Percentiles rank a stretch among this genome's conserved stretches.
Conservation (phyloP, 129 eudicot species). For the Arctium minus region DNA sequence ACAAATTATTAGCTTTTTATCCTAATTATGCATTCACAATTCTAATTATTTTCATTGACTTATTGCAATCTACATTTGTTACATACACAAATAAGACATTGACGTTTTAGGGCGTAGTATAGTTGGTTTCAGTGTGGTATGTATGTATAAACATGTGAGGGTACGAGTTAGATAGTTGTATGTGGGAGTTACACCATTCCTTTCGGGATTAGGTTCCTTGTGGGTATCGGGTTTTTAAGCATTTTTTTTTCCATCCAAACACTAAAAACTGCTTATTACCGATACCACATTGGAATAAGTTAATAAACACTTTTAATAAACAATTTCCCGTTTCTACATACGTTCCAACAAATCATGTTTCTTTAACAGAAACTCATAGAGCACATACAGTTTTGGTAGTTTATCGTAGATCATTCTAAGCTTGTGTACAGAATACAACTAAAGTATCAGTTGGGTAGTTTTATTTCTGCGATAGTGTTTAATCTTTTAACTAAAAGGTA, state of each 20-base stretch:
- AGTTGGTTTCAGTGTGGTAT: not conserved
- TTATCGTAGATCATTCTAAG: not conserved
- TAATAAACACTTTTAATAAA: no score
- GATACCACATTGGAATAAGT: no score
- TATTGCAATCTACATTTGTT: not conserved
- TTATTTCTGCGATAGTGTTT: not conserved
- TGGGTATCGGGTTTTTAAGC: not conserved
- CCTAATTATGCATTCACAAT: not conserved
- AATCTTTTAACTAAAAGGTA: not conserved
- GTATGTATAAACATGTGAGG: not conserved
- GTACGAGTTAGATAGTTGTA: not conserved
- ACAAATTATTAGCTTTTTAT: not conserved
- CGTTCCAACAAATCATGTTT: not conserved
- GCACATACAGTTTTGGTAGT: not conserved
- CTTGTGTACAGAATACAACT: not conserved
- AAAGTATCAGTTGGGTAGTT: not conserved
- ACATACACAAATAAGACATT: not conserved
- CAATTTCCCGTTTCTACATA: not conserved
- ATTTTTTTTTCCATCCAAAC: no score
- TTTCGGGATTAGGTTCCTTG: not conserved
- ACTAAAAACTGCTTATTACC: no score
- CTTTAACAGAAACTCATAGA: not conserved
- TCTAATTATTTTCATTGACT: not conserved
- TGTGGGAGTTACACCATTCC: not conserved
- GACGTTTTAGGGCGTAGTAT: not conserved